phyloP scores from a whole-genome alignment of 495 filamentous ascomycete genomes.

The Pyronema domesticum region DNA sequence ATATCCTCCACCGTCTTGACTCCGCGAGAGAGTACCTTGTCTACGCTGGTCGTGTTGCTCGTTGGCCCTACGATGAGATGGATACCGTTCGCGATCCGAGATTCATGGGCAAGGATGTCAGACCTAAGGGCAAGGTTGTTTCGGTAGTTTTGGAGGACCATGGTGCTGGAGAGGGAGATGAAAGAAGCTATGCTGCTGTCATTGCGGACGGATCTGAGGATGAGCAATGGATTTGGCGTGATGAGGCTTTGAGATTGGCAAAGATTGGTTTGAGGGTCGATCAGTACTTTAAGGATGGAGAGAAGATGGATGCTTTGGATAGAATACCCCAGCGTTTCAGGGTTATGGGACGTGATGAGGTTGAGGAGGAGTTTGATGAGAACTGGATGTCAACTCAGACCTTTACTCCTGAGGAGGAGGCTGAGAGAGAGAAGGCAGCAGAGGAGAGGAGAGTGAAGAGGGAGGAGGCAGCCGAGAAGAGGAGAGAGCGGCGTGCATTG shows the following conservation, averaged over 20 bases:
- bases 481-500: no score
- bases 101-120: slow-evolving; percentile 5
- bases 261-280: slow-evolving; percentile 13
- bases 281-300: slow-evolving; percentile 7
- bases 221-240: slow-evolving; percentile 10
- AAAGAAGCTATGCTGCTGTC: not conserved
- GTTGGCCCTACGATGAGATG: slow-evolving; percentile 9
- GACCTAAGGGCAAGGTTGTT: slow-evolving; percentile 15
- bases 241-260: slow-evolving; percentile 14
- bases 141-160: slow-evolving; percentile 17
- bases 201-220: slow-evolving; percentile 7
- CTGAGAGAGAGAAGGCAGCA: no score
- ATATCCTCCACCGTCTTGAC: slow-evolving; percentile 20
- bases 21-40: slow-evolving; percentile 19
- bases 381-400: no score
- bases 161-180: not conserved
- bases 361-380: no score
- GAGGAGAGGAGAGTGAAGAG: no score
- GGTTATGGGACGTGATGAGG: no score
- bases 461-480: no score
- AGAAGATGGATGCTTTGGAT: no score
- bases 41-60: slow-evolving; percentile 18
- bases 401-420: no score
- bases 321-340: no score
- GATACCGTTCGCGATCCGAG: slow-evolving; percentile 8